Evolutionary conservation across 306 rosid genomes (phyloP).

Genomic region (Parietaria judaica): DNA sequence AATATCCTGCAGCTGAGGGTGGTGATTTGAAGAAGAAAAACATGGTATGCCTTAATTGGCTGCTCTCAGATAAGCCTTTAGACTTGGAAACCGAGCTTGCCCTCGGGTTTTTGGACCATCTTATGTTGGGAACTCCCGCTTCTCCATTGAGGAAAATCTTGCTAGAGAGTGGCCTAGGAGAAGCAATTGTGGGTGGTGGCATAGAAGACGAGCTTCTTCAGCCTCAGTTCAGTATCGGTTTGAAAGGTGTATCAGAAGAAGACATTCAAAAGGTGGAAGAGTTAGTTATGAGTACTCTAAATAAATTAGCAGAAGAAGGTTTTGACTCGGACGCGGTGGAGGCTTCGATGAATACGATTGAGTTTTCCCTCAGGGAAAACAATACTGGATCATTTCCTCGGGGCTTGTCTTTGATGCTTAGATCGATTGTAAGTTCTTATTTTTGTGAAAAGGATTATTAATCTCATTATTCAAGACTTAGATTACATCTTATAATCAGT

Average conservation of each 20-base stretch:
- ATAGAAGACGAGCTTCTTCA: constrained; percentile 95
- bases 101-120: constrained; percentile 91
- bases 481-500: no score
- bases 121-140: constrained; percentile 97
- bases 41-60: constrained; percentile 89
- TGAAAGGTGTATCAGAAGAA: constrained; percentile 75
- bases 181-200: constrained; percentile 96
- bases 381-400: constrained; percentile 98
- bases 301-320: constrained; percentile 77
- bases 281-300: constrained; percentile 48
- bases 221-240: constrained; percentile 90
- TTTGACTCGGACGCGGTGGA: constrained; percentile 83
- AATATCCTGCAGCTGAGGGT: constrained; percentile 82
- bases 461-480: no score
- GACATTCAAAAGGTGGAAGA: constrained; percentile 85
- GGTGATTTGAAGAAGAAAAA: constrained; percentile 81
- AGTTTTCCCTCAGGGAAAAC: constrained; percentile 94
- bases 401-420: constrained; percentile 92
- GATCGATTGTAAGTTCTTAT: constrained; percentile 68
- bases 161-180: constrained; percentile 95
- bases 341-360: constrained; percentile 99
- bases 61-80: constrained; percentile 87
- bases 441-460: background rate
- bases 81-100: constrained; percentile 73
- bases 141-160: constrained; percentile 87